These are phyloP conservation scores for Kodamaea leandrae DNA, from an alignment of 805 yeast species.

Conservation along the genomic window DNA sequence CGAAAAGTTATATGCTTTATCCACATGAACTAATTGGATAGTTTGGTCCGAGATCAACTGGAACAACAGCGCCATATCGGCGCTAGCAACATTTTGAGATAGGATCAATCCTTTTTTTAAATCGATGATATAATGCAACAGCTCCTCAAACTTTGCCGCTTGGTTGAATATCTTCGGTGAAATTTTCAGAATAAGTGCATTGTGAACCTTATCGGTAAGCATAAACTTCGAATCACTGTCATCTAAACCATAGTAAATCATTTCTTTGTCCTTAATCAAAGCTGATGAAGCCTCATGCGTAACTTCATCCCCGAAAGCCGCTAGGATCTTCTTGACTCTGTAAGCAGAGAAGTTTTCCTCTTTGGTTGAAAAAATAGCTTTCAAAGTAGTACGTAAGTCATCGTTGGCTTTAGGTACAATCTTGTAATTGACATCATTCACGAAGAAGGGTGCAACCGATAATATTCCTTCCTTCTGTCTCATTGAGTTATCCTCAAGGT, in stretches of 20 bases:
- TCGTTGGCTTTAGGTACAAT: slow-evolving; percentile 22
- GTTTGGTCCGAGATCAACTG: slow-evolving; percentile 43
- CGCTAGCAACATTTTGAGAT: slow-evolving; percentile 56
- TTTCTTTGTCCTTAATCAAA: slow-evolving; percentile 56
- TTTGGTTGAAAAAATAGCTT: slow-evolving; percentile 59
- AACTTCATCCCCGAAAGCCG: slow-evolving; percentile 41
- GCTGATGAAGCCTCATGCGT: slow-evolving; percentile 50
- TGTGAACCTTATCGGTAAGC: slow-evolving; percentile 52
- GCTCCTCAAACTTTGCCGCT: slow-evolving; percentile 46
- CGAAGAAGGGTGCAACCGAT: slow-evolving; percentile 45
- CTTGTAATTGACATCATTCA: slow-evolving; percentile 18
- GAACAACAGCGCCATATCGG: slow-evolving; percentile 60
- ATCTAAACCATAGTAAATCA: slow-evolving; percentile 44
- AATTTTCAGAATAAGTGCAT: slow-evolving; percentile 37
- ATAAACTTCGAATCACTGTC: slow-evolving; percentile 47
- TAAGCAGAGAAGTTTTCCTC: slow-evolving; percentile 45
- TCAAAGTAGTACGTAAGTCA: slow-evolving; percentile 41
- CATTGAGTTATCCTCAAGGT: slow-evolving; percentile 60
- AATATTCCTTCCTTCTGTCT: slow-evolving; percentile 63
- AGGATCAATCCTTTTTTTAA: slow-evolving; percentile 53
- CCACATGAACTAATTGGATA: slow-evolving; percentile 36
- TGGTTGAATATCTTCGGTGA: slow-evolving; percentile 38
- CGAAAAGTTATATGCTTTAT: slow-evolving; percentile 49
- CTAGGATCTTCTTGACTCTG: slow-evolving; percentile 47
- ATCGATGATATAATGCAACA: slow-evolving; percentile 39